Conservation (phyloP, 78 protist species). For the Salpingoeca rosetta region DNA sequence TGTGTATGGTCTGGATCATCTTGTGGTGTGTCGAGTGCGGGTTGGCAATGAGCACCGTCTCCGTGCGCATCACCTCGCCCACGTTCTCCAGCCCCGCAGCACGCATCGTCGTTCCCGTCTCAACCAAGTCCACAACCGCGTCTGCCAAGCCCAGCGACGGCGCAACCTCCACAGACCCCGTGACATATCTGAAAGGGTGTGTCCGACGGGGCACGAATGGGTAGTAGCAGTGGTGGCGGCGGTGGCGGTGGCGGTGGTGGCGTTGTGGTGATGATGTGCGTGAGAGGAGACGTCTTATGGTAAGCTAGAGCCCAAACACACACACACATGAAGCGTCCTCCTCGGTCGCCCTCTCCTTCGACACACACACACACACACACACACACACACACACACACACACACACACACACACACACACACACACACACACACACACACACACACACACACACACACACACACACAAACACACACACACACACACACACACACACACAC, state of each 20-base stretch:
- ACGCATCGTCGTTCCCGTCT: slow-evolving; percentile 68
- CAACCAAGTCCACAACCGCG: slow-evolving; percentile 58
- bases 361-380: no score
- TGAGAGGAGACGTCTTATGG: neutral
- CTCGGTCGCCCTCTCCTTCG: neutral
- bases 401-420: no score
- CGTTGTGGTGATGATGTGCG: no score
- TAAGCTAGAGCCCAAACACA: neutral
- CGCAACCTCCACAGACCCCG: slow-evolving; percentile 67
- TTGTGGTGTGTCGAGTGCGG: slow-evolving; percentile 29
- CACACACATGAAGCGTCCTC: neutral
- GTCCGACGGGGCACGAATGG: neutral
- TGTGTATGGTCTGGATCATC: slow-evolving; percentile 1
- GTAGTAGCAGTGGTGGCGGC: neutral
- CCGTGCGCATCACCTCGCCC: slow-evolving; percentile 14
- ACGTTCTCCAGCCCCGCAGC: slow-evolving; percentile 51
- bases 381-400: no score
- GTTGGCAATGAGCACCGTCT: slow-evolving; percentile 50
- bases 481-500: no score
- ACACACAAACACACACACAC: no score
- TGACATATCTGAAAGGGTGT: slow-evolving; percentile 1
- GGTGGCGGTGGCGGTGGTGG: no score
- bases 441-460: no score
- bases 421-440: no score
- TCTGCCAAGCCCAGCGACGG: slow-evolving; percentile 48